Base-by-base conservation (phyloP, 129 eudicot genomes). In the Flaveria trinervia region DNA sequence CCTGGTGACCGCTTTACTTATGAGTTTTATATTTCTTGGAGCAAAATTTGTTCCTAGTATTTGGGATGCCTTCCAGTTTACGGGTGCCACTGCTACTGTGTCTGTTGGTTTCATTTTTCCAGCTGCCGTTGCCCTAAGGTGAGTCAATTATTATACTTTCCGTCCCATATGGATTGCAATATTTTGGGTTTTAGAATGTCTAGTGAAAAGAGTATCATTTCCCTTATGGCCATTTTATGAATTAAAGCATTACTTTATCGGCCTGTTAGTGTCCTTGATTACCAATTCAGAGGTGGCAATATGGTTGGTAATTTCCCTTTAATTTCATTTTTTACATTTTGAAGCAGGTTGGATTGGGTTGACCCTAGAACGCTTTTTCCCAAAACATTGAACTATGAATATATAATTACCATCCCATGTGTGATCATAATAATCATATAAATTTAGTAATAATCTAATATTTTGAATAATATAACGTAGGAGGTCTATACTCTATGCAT, bases 61-160 rank as follows among this genome's bases (percentile, higher is more conserved):
- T 45, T 92, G 98, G 98, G 98, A 88, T 71, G 98, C 98, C 28
- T 90, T 92, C 76, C 98, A 92, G 86, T 92, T 92, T 68, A 92
- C 96, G 2, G 98, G 98, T 72, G 98, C 98, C 61, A 92, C 98
- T 3, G 94, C 98, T 77, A 90, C 88, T 12, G 89, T 85, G 22
- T 88, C 89, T 9, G 86, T 89, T 49, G 89, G 86, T 70, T 91
- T 77, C 81, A 91, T 86, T 57, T 92, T 91, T 54, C 92, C 96
- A 5, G 96, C 98, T 78, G 94, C 96, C 14, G 83, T 92, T 82
- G 96, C 92, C 70, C 87, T 92, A 52, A 90, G 97, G 97, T 92
- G 74, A 82, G 97, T 79, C 71, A 12, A 1, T 49, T 49, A 3
- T 49, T n/a, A 18, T 18, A 76, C 43, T 36, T 16, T 51, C 25